Percentiles rank a stretch among this genome's conserved stretches.
These are phyloP conservation scores for Rhizopus delemar DNA, from an alignment of 371 early-diverging fungal species.

Conservation along the genomic window DNA sequence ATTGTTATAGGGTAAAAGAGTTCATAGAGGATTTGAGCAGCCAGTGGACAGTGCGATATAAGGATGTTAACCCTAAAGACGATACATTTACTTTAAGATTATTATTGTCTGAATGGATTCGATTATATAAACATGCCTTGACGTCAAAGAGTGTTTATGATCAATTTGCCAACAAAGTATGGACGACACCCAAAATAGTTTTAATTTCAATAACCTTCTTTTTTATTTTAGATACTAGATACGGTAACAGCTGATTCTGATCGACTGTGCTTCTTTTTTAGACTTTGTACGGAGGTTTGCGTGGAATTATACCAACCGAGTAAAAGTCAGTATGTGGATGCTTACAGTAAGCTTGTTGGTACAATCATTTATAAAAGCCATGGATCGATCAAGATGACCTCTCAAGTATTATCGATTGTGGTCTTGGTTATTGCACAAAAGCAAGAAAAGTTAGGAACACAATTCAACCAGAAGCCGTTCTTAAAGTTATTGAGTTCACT, in stretches of 20 bases:
- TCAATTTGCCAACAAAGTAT: constrained; percentile 35
- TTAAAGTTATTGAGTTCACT: constrained; percentile 84
- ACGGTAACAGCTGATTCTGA: constrained; percentile 23
- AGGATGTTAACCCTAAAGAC: constrained; percentile 10
- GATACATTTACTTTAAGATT: constrained; percentile 32
- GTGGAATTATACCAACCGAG: constrained; percentile 29
- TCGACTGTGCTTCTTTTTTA: constrained; percentile 39
- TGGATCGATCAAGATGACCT: constrained; percentile 62
- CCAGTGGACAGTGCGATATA: constrained; percentile 17
- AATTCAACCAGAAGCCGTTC: constrained; percentile 91
- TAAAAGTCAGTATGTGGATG: constrained; percentile 63
- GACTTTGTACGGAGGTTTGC: constrained; percentile 38
- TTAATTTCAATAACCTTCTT: not conserved
- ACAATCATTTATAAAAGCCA: constrained; percentile 55
- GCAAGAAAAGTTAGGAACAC: constrained; percentile 72
- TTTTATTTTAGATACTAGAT: constrained; percentile 19
- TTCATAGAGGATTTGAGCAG: constrained; percentile 36
- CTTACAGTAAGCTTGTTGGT: constrained; percentile 79
- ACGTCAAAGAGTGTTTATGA: constrained; percentile 68
- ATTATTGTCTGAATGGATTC: constrained; percentile 85
- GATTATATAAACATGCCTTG: constrained; percentile 76
- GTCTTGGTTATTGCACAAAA: constrained; percentile 80
- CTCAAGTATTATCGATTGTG: constrained; percentile 81
- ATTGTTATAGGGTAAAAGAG: constrained; percentile 24
- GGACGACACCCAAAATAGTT: not conserved